Conservation (phyloP, 805 yeast genomes). For the Lachancea sp. region DNA sequence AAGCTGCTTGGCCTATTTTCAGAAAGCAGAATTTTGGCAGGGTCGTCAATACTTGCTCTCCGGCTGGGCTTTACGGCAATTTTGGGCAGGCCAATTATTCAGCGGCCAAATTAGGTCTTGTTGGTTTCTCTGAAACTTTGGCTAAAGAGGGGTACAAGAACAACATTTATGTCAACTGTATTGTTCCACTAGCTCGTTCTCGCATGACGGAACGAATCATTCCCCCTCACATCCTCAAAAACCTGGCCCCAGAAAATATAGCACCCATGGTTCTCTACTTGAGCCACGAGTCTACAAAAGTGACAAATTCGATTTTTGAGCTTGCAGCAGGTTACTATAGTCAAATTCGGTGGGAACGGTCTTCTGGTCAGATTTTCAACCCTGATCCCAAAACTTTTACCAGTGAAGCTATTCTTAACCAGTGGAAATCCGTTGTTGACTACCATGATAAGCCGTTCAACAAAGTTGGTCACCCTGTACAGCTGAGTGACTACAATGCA, state of each 20-base stretch:
- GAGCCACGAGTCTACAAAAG: slow-evolving; percentile 55
- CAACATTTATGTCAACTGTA: slow-evolving; percentile 77
- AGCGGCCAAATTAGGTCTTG: slow-evolving; percentile 83
- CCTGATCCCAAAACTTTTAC: slow-evolving; percentile 65
- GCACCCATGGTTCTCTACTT: slow-evolving; percentile 87
- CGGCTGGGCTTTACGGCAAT: slow-evolving; percentile 95
- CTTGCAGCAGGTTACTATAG: slow-evolving; percentile 92
- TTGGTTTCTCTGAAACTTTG: slow-evolving; percentile 88
- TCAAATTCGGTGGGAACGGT: slow-evolving; percentile 92
- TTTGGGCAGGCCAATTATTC: slow-evolving; percentile 96
- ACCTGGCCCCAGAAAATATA: slow-evolving; percentile 77
- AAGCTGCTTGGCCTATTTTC: slow-evolving; percentile 90
- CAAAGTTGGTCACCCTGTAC: slow-evolving; percentile 59
- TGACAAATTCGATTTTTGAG: slow-evolving; percentile 77
- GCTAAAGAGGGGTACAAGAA: slow-evolving; percentile 88
- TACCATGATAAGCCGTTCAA: slow-evolving; percentile 54
- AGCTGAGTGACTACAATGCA: slow-evolving; percentile 62
- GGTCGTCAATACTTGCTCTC: slow-evolving; percentile 88
- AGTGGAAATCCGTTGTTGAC: slow-evolving; percentile 55
- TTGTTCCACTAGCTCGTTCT: slow-evolving; percentile 92
- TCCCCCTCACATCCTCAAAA: slow-evolving; percentile 78
- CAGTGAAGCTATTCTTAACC: slow-evolving; percentile 73
- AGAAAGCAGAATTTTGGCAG: slow-evolving; percentile 82
- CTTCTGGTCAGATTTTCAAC: slow-evolving; percentile 77
- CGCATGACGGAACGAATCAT: slow-evolving; percentile 91